Percentiles rank a stretch among this genome's conserved stretches.
Conservation (phyloP, 768 basidiomycete genomes). For the Rhizopogon rudus region DNA sequence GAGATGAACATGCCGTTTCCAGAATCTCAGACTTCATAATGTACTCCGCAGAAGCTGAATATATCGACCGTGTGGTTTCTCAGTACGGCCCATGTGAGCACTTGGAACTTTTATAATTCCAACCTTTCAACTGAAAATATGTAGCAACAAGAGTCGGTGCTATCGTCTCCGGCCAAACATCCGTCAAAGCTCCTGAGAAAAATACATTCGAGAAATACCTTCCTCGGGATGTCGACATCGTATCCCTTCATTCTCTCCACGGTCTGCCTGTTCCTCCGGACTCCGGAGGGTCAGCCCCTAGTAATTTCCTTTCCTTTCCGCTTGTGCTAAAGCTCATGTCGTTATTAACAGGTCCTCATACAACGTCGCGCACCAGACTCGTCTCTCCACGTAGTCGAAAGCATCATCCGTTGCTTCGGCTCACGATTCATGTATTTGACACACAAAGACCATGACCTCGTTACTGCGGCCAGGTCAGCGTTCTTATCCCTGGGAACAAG, state of each 20-base stretch:
- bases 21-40: conserved; percentile 90
- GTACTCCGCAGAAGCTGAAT: conserved; percentile 93
- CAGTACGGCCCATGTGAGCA: conserved; percentile 87
- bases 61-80: conserved; percentile 72
- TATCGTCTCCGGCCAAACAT: conserved; percentile 93
- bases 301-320: conserved; percentile 37
- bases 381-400: conserved; percentile 73
- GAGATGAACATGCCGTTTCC: conserved; percentile 85
- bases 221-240: conserved; percentile 80
- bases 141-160: conserved; percentile 89
- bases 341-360: conserved; percentile 68
- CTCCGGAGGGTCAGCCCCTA: conserved; percentile 83
- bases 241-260: conserved; percentile 93
- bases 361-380: conserved; percentile 77
- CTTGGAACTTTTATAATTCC: background rate
- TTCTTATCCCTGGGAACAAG: conserved; percentile 93
- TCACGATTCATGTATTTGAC: conserved; percentile 88
- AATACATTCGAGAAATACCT: conserved; percentile 86
- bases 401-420: conserved; percentile 70
- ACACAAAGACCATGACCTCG: conserved; percentile 93
- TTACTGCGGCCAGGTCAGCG: conserved; percentile 84
- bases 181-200: conserved; percentile 92
- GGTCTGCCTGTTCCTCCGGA: conserved; percentile 85
- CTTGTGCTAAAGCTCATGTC: background rate
- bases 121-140: background rate